Evolutionary conservation across 108 stramenopile genomes (phyloP), one percentile per base, ranked within the genome.

Genomic region (Fistulifera pelliculosa): DNA sequence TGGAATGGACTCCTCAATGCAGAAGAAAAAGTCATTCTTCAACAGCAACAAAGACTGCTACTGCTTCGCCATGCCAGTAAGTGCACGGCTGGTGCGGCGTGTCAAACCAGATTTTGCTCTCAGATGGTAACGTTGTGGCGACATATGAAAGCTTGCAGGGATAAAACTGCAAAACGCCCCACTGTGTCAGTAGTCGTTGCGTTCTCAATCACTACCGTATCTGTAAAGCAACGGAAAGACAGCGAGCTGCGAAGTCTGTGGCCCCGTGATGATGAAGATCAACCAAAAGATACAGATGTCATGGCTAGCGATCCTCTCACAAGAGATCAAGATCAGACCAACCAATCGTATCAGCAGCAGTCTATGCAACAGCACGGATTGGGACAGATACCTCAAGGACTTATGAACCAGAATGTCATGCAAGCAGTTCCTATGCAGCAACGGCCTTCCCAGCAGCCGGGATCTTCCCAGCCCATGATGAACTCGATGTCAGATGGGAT

Each of bases 111-210:
- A 59, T 83, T 77, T 47, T 87, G 86, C 51, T 58, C 71, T 12
- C 80, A 87, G 54, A 83, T 87, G 86, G 70, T 74, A 16, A 68
- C 73, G 27, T 60, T 83, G 1, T 87, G 86, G 86, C 73, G 78
- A 47, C 86, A 87, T 51, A 79, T 87, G 77, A 81, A 79, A 55
- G 71, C 62, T 41, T 87, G 86, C 54, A 71, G 81, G 6, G 80
- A 79, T 60, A 83, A 81, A 69, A 75, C 53, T 87, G 86, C 58
- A 68, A 63, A 52, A 79, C 79, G n/a, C 62, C 77, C 4, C 86
- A 87, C 47, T 87, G 86, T 48, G 45, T 83, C 16, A 79, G 77
- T 26, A 83, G 79, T 58, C 68, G 86, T 13, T 87, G 86, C 52
- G 81, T 87, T 24, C 60, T 87, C 11, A 81, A 79, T 24, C 86